Evolutionary conservation across 2,329 filamentous ascomycete genomes (phyloP).

Genomic region (Trichoderma sp.): DNA sequence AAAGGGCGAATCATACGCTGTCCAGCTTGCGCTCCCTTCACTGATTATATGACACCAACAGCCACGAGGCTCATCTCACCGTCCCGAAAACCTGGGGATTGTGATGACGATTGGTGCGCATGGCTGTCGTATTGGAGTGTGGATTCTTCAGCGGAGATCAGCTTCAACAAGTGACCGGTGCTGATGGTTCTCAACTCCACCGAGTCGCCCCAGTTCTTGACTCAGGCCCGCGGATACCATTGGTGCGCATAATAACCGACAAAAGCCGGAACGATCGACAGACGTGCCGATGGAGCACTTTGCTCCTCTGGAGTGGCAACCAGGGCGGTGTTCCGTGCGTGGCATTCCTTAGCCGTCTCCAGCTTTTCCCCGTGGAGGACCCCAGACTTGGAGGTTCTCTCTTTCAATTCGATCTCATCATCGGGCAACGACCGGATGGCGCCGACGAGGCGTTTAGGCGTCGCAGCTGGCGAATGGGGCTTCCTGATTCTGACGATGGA

Average conservation of each 20-base stretch:
- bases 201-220: slow-evolving; percentile 5
- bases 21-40: not conserved
- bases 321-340: not conserved
- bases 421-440: not conserved
- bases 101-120: slow-evolving; percentile 10
- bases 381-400: not conserved
- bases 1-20: not conserved
- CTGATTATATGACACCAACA: not conserved
- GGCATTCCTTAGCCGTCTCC: not conserved
- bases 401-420: not conserved
- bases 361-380: not conserved
- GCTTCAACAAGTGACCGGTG: not conserved
- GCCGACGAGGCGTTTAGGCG: slow-evolving; percentile 22
- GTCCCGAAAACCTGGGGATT: not conserved
- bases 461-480: slow-evolving; percentile 1
- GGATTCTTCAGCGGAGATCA: slow-evolving; percentile 11
- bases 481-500: not conserved
- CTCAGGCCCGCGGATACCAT: not conserved
- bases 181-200: not conserved
- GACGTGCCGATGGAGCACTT: not conserved
- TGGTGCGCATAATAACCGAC: slow-evolving; percentile 6
- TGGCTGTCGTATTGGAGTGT: not conserved
- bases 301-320: not conserved
- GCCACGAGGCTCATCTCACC: not conserved
- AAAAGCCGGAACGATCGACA: slow-evolving; percentile 4